Base-by-base conservation (phyloP, 164 flowering plant genomes). In the Magnolia kwangsiensis region DNA sequence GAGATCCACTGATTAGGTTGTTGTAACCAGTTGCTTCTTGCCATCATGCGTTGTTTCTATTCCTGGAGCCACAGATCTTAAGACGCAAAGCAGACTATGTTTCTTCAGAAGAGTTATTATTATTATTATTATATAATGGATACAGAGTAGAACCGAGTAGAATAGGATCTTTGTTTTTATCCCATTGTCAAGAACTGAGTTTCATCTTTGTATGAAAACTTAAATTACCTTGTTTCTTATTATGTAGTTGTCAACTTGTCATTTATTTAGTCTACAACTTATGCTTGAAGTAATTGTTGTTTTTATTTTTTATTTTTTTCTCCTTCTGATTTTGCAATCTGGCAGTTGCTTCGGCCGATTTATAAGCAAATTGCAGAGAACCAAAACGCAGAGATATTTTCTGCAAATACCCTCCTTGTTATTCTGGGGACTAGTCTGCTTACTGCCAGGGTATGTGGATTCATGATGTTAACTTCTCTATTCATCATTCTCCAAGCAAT, bases 351-450 rank as follows among this genome's bases (percentile, higher is more conserved):
- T 78, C 97, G 99, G 18, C 99, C 99, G 75, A 92, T 96, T 79
- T 96, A 96, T 78, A 94, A 80, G 88, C 96, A 96, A 87, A 93
- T 96, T 79, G 99, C 99, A 23, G 99, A 96, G 83, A 96, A 92
- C 80, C 95, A 91, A 83, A 96, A 96, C 87, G 98, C 99, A 21
- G 99, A 96, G 83, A 96, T 96, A 84, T 96, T 96, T 84, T 96
- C 99, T 69, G 99, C 99, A 70, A 90, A 89, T 81, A 96, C 99
- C 24, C 97, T 96, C 67, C 92, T 96, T 72, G 98, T 96, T 78
- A 93, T 96, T 81, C 82, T 96, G 74, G 99, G 97, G 70, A 96
- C 99, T 20, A 96, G 99, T 85, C 94, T 96, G 50, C 95, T 96
- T 45, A 96, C 99, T 64, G 99, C 99, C 67, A 90, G 98, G 92